phyloP scores from a whole-genome alignment of 495 filamentous ascomycete genomes.

The Aspergillus kassunensis region DNA sequence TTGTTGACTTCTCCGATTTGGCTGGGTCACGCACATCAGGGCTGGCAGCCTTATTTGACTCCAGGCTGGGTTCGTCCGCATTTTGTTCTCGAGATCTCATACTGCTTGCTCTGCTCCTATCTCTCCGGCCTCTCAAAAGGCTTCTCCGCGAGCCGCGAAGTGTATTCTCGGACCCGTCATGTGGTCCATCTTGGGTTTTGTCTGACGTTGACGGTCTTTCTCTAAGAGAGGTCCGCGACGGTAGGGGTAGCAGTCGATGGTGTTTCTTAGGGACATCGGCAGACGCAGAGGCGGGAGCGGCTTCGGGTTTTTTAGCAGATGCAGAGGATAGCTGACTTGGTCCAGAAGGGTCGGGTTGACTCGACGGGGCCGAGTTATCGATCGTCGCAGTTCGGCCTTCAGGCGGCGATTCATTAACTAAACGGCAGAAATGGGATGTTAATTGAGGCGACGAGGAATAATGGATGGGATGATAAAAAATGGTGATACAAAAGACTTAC shows the following conservation, averaged over 20 bases:
- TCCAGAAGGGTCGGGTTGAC: constrained; percentile 23
- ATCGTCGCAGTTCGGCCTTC: constrained; percentile 24
- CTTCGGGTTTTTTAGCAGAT: constrained; percentile 16
- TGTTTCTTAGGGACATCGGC: constrained; percentile 49
- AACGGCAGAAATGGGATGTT: constrained; percentile 5
- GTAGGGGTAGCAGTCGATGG: constrained; percentile 55
- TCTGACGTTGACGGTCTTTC: constrained; percentile 57
- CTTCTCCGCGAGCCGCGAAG: constrained; percentile 65
- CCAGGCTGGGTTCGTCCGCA: constrained; percentile 38
- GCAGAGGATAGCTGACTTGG: constrained; percentile 20
- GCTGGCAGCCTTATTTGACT: constrained; percentile 29
- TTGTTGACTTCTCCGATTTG: constrained; percentile 60
- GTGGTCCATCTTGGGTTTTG: constrained; percentile 60
- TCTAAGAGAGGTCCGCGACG: constrained; percentile 67
- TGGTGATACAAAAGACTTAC: constrained; percentile 13
- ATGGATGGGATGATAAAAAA: not conserved
- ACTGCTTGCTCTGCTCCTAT: constrained; percentile 65
- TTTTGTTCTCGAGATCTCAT: constrained; percentile 48
- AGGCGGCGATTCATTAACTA: constrained; percentile 31
- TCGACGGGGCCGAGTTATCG: constrained; percentile 26
- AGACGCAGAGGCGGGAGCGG: constrained; percentile 6
- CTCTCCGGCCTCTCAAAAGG: constrained; percentile 61
- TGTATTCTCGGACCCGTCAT: constrained; percentile 57
- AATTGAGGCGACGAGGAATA: constrained; percentile 5
- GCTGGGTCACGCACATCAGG: constrained; percentile 31